Evolutionary conservation across 2,329 filamentous ascomycete species (phyloP).

Genomic region (Sporothrix protearum): DNA sequence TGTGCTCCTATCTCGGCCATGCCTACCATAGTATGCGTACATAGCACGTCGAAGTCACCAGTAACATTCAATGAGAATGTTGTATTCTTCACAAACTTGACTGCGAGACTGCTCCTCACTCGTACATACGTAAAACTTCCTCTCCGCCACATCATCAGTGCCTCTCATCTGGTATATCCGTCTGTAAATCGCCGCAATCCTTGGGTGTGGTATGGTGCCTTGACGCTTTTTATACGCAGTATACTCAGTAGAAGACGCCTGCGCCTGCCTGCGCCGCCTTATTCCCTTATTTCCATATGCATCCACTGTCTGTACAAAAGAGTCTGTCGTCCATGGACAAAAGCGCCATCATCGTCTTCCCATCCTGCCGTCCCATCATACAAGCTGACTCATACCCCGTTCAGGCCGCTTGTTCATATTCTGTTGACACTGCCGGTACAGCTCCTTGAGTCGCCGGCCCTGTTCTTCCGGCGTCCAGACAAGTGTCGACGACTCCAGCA

Average conservation of each 20-base stretch:
- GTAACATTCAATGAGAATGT: neutral
- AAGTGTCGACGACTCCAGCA: conserved; percentile 18
- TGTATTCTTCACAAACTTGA: neutral
- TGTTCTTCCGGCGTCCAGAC: conserved; percentile 22
- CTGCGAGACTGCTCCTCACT: neutral
- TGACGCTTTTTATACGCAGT: neutral
- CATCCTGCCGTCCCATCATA: neutral
- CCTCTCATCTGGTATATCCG: neutral
- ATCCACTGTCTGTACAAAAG: neutral
- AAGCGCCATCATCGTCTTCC: neutral
- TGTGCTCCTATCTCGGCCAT: neutral
- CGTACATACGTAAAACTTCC: too few relatives aligned
- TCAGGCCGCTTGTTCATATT: conserved; percentile 18
- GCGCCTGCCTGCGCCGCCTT: neutral
- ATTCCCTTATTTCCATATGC: neutral
- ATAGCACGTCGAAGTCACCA: too few relatives aligned
- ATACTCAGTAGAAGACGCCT: neutral
- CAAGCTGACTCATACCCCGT: neutral
- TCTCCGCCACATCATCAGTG: neutral
- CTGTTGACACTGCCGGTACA: conserved; percentile 31
- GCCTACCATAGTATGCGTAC: too few relatives aligned
- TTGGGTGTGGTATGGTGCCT: neutral
- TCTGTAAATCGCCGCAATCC: neutral
- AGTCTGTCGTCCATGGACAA: neutral
- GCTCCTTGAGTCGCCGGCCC: conserved; percentile 41